These are phyloP conservation scores for Podaxis pistillaris DNA, from an alignment of 768 basidiomycete genomes.

Conservation along the genomic window DNA sequence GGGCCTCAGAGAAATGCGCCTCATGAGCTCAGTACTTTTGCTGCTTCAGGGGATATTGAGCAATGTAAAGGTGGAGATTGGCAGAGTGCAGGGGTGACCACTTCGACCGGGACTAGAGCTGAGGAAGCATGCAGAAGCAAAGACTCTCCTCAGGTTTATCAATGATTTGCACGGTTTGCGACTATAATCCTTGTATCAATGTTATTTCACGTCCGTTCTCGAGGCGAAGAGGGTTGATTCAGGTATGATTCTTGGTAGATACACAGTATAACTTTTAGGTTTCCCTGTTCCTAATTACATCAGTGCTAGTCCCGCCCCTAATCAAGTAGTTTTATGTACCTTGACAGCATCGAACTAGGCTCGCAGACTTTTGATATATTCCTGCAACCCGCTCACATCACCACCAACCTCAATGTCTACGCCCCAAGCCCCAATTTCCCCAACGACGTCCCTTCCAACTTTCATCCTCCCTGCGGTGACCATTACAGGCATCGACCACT, in stretches of 20 bases:
- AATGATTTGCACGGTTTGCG: background rate
- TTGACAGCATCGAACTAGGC: background rate
- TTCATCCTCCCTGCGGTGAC: constrained; percentile 1
- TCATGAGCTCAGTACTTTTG: background rate
- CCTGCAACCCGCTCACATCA: background rate
- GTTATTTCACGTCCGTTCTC: background rate
- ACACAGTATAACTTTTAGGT: background rate
- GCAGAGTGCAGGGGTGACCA: background rate
- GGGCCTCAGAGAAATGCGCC: background rate
- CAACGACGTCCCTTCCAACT: background rate
- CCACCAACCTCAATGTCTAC: constrained; percentile 5
- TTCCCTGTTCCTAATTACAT: background rate
- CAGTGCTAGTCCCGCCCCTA: background rate
- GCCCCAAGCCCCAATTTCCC: constrained; percentile 7
- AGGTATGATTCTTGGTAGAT: background rate
- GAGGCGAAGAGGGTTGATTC: background rate
- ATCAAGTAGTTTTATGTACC: background rate
- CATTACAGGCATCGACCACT: constrained; percentile 11
- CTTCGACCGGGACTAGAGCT: background rate
- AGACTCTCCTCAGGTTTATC: background rate
- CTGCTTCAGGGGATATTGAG: background rate
- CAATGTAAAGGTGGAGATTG: background rate
- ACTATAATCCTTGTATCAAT: background rate
- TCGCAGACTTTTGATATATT: constrained; percentile 10
- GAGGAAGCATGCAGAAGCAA: background rate